Base-by-base conservation (phyloP, 306 rosid species). In the Castanea sativa region DNA sequence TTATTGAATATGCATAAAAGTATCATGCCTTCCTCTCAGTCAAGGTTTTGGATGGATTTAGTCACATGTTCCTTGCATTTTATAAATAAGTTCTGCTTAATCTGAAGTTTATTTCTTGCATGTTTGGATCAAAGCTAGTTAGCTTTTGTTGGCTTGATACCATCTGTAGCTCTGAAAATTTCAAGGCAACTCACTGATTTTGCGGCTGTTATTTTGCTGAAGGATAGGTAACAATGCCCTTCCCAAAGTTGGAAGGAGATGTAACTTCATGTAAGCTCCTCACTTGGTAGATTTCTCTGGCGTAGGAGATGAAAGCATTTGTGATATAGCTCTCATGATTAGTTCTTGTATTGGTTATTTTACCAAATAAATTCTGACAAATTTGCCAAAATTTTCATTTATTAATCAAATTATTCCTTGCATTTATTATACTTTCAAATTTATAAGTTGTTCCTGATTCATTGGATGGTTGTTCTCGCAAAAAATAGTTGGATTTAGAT, bases 221-320 rank as follows among this genome's bases (percentile, higher is more conserved):
- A 90, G 86, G 87, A 91, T 95, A 30, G 93, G 92, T 23, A 86
- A 86, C 87, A 61, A 67, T 74, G 98, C 93, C 78, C 96, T 95
- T 69, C 80, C 85, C 69, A 88, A 81, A 81, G 86, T 95, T 80
- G 98, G 99, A 74, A 83, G 77, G 83, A 91, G 97, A 65, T 96
- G 98, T 83, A 90, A 87, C 88, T 89, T 90, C 27, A 25, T 96
- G 90, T 90, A 91, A 82, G 88, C 98, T 32, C 97, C 93, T 79
- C 92, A 91, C 88, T 85, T 96, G 89, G 94, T 93, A 81, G 98
- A 96, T 87, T 96, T 98, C 85, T 89, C 99, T 49, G 84, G 86
- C 75, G 86, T 96, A 67, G 96, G 98, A 73, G 96, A 91, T 83
- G 97, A 88, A 69, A 94, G 92, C 83, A 87, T 96, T 86, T 87